phyloP scores from a whole-genome alignment of 2,329 filamentous ascomycete species.

The Paracoccidioides lutzii region DNA sequence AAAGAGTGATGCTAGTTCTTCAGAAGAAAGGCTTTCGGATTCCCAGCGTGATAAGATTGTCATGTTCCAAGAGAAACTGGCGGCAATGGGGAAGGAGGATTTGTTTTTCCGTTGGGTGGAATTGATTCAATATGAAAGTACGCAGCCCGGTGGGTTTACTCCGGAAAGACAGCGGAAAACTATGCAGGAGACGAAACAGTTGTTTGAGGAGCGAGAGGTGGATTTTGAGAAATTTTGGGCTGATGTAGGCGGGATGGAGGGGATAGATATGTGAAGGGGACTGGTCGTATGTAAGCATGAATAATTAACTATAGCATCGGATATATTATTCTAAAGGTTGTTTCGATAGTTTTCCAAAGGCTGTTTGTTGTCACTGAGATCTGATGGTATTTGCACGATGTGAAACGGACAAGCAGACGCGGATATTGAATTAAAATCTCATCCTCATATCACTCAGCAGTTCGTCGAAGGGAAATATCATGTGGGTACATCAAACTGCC shows the following conservation, averaged over 20 bases:
- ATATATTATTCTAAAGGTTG: background rate
- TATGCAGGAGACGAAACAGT: conserved; percentile 58
- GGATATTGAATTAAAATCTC: too few relatives aligned
- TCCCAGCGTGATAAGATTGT: conserved; percentile 53
- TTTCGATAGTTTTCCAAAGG: background rate
- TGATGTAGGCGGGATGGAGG: conserved; percentile 51
- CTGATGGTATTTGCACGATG: too few relatives aligned
- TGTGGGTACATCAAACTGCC: too few relatives aligned
- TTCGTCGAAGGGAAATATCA: too few relatives aligned
- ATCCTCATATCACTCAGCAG: too few relatives aligned
- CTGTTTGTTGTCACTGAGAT: too few relatives aligned
- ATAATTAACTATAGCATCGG: background rate
- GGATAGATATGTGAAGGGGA: conserved; percentile 36
- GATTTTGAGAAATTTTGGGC: conserved; percentile 72
- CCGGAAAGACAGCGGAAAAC: conserved; percentile 58
- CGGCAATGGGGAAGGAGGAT: conserved; percentile 67
- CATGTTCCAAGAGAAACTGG: conserved; percentile 63
- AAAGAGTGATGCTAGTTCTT: conserved; percentile 17
- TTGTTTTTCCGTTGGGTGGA: conserved; percentile 90
- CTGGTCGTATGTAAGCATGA: background rate
- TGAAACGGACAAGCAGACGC: too few relatives aligned
- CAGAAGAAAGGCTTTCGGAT: conserved; percentile 36
- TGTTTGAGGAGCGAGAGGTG: conserved; percentile 64
- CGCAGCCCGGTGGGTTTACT: conserved; percentile 64
- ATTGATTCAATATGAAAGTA: conserved; percentile 76